Conservation (phyloP, 306 rosid genomes). For the Quercus berberidifolia region DNA sequence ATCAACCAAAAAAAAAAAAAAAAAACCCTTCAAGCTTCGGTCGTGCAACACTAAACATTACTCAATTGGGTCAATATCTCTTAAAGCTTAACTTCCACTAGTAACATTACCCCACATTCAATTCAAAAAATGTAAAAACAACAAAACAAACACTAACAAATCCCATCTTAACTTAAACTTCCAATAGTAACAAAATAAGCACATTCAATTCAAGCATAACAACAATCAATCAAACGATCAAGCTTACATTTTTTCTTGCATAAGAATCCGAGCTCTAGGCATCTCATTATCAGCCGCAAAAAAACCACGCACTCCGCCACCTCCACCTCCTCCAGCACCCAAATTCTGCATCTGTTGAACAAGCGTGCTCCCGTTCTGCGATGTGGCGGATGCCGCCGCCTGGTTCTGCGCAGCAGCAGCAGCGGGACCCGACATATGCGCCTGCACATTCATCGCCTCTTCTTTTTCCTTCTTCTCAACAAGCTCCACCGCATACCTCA, state of each 20-base stretch:
- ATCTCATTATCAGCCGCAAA: conserved; percentile 62
- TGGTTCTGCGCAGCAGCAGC: conserved; percentile 61
- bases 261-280: conserved; percentile 41
- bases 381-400: conserved; percentile 48
- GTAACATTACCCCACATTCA: too few relatives aligned
- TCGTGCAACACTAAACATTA: too few relatives aligned
- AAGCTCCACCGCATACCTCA: conserved; percentile 34
- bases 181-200: background rate
- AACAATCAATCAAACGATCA: background rate
- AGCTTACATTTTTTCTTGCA: conserved; percentile 78
- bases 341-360: conserved; percentile 51
- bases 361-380: conserved; percentile 57
- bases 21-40: too few relatives aligned
- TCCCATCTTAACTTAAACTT: background rate
- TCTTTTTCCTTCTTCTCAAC: conserved; percentile 27
- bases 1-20: too few relatives aligned
- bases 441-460: conserved; percentile 61
- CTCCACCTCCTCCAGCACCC: conserved; percentile 20
- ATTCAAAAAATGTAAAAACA: background rate
- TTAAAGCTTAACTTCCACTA: too few relatives aligned
- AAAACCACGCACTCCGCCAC: conserved; percentile 27
- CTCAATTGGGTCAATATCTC: too few relatives aligned
- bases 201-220: background rate
- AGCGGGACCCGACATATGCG: conserved; percentile 61
- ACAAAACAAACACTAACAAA: background rate